Base-by-base conservation (phyloP, 2,329 filamentous ascomycete species). In the Colletotrichum cereale region DNA sequence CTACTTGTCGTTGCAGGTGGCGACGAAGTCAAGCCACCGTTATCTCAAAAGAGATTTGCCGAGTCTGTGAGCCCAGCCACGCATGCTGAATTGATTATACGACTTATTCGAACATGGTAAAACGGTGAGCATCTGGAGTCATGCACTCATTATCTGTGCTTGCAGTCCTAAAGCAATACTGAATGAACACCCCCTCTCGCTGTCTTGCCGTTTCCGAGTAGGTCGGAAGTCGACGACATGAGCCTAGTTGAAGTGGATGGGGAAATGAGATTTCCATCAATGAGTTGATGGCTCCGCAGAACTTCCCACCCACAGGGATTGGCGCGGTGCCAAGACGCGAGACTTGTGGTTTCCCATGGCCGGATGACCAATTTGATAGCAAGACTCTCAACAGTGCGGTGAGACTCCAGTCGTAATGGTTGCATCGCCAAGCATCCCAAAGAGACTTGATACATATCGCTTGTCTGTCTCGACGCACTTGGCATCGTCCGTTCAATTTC, bases 401-500 rank as follows among this genome's bases (percentile, higher is more conserved):
- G 67, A 61, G 55, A 48, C 40, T 61, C 50, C 26, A 21, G 7
- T 67, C 40, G 42, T 48, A 52, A 67, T 42, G 67, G 40, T 58
- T 71, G 64, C 57, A 61, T 31, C 44, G 40, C 34, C 36, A 70
- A 58, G 14, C 14, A 29, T 26, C 61, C 53, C 18, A 53, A 63
- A 48, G 44, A 26, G 61, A 40, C 36, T 53, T n/a, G 38, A 52
- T 42, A 31, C 38, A 57, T 58, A 52, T 63, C 52, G 57, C 64
- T 67, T 58, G 64, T 63, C 64, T 60, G 69, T 61, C 65, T 69
- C 47, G 40, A 50, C 58, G 44, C 29, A 60, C 65, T 72, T 72
- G 69, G 65, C 69, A 55, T 64, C 31, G 69, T 72, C 65, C 69
- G 60, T 72, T 58, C 65, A 72, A 72, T 72, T 69, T 71, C 53